phyloP scores from a whole-genome alignment of 2,329 filamentous ascomycete species.

The Fusarium clavum region DNA sequence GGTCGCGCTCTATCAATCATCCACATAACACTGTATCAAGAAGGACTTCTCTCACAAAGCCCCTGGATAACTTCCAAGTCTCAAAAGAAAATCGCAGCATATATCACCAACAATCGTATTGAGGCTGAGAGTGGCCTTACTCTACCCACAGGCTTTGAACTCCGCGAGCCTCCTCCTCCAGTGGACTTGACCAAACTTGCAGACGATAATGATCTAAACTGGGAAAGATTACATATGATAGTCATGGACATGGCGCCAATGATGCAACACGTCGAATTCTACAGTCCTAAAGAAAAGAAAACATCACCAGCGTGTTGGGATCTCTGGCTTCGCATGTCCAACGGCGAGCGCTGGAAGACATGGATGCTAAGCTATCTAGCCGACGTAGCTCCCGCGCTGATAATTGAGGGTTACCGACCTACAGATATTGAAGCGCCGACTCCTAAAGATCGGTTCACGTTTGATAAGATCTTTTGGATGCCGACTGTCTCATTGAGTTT shows the following conservation, averaged over 20 bases:
- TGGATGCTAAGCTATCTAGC: constrained; percentile 72
- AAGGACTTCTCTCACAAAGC: constrained; percentile 46
- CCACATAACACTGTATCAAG: constrained; percentile 57
- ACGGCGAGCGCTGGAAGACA: constrained; percentile 72
- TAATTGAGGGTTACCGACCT: constrained; percentile 65
- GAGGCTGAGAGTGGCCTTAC: constrained; percentile 47
- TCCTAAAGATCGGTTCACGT: constrained; percentile 35
- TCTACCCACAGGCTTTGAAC: constrained; percentile 45
- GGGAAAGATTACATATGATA: constrained; percentile 24
- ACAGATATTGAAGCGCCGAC: constrained; percentile 34
- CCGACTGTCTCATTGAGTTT: constrained; percentile 80
- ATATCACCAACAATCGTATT: constrained; percentile 53
- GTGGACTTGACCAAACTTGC: constrained; percentile 34
- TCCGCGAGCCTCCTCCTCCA: constrained; percentile 23
- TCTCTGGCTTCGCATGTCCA: constrained; percentile 71
- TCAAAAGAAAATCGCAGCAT: constrained; percentile 51
- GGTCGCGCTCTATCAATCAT: constrained; percentile 57
- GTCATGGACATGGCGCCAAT: constrained; percentile 44
- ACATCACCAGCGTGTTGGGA: constrained; percentile 37
- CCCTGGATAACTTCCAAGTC: constrained; percentile 53
- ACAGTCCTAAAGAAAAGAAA: constrained; percentile 37
- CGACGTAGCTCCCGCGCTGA: constrained; percentile 74
- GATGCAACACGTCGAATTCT: constrained; percentile 49
- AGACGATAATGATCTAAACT: constrained; percentile 26
- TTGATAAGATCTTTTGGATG: constrained; percentile 70